phyloP scores from a whole-genome alignment of 2,329 filamentous ascomycete genomes.

The Lojkania enalia region DNA sequence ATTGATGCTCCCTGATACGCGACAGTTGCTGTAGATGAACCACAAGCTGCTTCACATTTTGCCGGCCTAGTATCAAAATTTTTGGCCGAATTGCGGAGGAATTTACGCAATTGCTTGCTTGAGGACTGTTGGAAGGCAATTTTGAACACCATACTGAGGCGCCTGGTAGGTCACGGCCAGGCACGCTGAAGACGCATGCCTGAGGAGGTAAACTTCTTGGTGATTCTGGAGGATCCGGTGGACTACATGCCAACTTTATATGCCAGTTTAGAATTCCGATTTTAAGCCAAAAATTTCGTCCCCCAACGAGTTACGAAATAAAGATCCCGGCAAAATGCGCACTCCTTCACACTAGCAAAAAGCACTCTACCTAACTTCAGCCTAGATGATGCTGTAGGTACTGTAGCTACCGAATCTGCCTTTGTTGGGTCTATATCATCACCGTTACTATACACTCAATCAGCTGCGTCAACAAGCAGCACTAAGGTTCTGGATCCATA shows the following conservation, averaged over 20 bases:
- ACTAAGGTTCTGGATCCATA: conserved; percentile 22
- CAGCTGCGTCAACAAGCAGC: conserved; percentile 18
- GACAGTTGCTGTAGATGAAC: conserved; percentile 3
- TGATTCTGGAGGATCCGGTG: neutral
- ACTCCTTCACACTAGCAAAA: conserved; percentile 10
- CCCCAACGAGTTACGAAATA: conserved; percentile 8
- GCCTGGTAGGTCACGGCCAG: conserved; percentile 10
- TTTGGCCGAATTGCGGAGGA: conserved; percentile 15
- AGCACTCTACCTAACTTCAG: conserved; percentile 12
- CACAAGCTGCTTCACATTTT: conserved; percentile 7
- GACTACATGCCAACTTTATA: conserved; percentile 8
- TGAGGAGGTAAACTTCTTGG: conserved; percentile 17
- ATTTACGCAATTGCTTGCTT: conserved; percentile 17
- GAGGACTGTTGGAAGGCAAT: conserved; percentile 22
- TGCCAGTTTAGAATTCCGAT: conserved; percentile 18
- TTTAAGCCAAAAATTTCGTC: conserved; percentile 17
- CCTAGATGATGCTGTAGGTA: conserved; percentile 7
- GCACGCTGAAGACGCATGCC: conserved; percentile 16
- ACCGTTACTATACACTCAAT: conserved; percentile 17
- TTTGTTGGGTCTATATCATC: conserved; percentile 18
- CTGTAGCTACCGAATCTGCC: neutral
- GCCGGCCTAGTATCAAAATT: conserved; percentile 5
- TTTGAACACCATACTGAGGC: conserved; percentile 14
- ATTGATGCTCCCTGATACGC: no score
- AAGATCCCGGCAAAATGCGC: conserved; percentile 8